phyloP scores from a whole-genome alignment of 768 basidiomycete genomes.

The Lanmaoa rubissima region DNA sequence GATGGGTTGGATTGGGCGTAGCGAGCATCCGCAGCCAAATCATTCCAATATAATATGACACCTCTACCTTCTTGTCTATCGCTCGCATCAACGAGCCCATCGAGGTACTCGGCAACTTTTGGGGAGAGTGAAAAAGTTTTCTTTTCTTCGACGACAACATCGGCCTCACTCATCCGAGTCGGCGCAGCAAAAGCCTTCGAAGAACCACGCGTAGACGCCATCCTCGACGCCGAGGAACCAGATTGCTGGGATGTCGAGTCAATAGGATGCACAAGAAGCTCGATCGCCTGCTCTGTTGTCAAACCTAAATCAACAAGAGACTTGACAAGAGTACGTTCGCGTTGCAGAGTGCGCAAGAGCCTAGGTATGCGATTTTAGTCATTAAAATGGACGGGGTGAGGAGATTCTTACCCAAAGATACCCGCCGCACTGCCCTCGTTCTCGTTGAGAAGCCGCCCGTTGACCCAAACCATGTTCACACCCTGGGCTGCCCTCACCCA shows the following conservation, averaged over 20 bases:
- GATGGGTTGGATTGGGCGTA: constrained; percentile 54
- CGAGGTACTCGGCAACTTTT: constrained; percentile 33
- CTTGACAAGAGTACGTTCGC: constrained; percentile 63
- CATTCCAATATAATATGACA: constrained; percentile 85
- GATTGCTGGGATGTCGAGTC: constrained; percentile 54
- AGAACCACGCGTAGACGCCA: constrained; percentile 8
- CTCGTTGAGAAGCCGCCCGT: constrained; percentile 61
- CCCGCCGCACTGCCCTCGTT: constrained; percentile 59
- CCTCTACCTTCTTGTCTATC: constrained; percentile 78
- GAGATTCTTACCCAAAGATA: constrained; percentile 48
- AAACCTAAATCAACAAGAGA: constrained; percentile 64
- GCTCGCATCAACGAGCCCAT: constrained; percentile 88
- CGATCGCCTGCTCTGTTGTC: constrained; percentile 60
- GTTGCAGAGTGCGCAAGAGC: constrained; percentile 67
- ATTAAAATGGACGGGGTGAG: neutral
- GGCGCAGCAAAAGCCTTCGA: constrained; percentile 6
- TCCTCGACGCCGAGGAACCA: neutral
- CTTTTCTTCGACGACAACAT: constrained; percentile 54
- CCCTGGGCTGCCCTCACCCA: constrained; percentile 51
- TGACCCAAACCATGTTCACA: constrained; percentile 70
- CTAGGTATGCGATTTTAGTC: constrained; percentile 31
- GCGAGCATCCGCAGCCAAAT: constrained; percentile 78
- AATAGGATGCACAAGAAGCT: constrained; percentile 64
- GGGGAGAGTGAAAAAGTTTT: constrained; percentile 83
- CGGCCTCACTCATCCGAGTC: neutral